Evolutionary conservation across 352 stramenopile genomes (phyloP).

Genomic region (Phytophthora cajani): DNA sequence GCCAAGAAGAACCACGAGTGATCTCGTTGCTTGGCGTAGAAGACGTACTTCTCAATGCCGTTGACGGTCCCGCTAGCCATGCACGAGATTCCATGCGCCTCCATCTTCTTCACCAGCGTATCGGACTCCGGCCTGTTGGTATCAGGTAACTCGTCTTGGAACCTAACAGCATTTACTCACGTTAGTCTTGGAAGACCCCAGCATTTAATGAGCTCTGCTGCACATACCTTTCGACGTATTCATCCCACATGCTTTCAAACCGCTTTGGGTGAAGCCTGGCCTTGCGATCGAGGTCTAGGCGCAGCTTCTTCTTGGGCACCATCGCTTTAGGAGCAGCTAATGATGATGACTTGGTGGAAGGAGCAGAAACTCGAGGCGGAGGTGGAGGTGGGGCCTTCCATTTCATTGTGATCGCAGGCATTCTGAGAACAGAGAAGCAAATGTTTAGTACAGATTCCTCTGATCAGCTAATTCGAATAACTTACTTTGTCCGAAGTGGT

Average conservation of each 20-base stretch:
- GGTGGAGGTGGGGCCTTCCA: conserved; percentile 48
- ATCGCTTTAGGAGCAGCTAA: conserved; percentile 20
- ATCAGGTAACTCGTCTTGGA: conserved; percentile 34
- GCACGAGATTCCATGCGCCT: conserved; percentile 54
- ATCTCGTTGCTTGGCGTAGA: conserved; percentile 70
- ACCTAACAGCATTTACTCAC: conserved; percentile 22
- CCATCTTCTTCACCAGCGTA: conserved; percentile 51
- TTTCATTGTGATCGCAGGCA: conserved; percentile 74
- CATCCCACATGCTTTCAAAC: conserved; percentile 83
- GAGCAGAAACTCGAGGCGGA: conserved; percentile 5
- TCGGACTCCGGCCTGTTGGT: conserved; percentile 28
- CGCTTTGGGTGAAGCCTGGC: conserved; percentile 62
- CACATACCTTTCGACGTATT: conserved; percentile 69
- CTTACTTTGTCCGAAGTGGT: conserved; percentile 27
- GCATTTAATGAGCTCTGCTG: background rate
- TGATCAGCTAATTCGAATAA: background rate
- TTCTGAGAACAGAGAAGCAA: conserved; percentile 33
- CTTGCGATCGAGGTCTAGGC: conserved; percentile 50
- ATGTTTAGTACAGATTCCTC: background rate
- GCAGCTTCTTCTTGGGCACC: conserved; percentile 6
- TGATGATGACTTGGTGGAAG: conserved; percentile 16
- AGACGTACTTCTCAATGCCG: conserved; percentile 78
- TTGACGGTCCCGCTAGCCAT: conserved; percentile 79
- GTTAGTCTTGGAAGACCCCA: background rate
- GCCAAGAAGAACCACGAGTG: conserved; percentile 62